Percentiles rank a stretch among this genome's conserved stretches.
Evolutionary conservation across 495 filamentous ascomycete species (phyloP).

Genomic region (Niebla homalea): DNA sequence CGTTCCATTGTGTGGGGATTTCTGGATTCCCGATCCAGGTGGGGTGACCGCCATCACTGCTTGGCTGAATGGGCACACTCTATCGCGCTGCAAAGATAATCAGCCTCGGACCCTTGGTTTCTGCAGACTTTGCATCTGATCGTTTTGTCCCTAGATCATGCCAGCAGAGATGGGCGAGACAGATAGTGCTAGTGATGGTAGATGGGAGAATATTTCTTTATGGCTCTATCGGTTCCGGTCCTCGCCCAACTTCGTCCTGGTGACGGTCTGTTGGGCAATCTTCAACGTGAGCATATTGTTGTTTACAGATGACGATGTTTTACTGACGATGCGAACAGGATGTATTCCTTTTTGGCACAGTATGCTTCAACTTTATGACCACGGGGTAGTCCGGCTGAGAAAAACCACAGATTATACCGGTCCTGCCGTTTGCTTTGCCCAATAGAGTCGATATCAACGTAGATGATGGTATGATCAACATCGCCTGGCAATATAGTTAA

Average conservation of each 20-base stretch:
- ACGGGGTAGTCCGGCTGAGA: background rate
- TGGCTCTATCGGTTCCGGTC: background rate
- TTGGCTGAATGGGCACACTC: too few relatives aligned
- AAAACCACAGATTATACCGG: constrained; percentile 1
- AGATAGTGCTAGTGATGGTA: background rate
- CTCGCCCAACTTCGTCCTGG: constrained; percentile 2
- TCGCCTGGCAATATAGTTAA: background rate
- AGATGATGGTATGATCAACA: background rate
- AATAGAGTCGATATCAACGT: constrained; percentile 3
- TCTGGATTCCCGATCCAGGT: too few relatives aligned
- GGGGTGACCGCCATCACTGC: too few relatives aligned
- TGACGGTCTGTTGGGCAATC: constrained; percentile 4
- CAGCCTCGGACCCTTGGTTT: too few relatives aligned
- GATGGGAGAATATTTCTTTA: background rate
- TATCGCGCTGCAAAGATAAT: too few relatives aligned
- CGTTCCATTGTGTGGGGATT: too few relatives aligned
- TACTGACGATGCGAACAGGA: constrained; percentile 30
- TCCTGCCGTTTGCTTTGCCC: constrained; percentile 6
- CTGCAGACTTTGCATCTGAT: too few relatives aligned
- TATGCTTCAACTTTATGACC: constrained; percentile 47
- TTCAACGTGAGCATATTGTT: constrained; percentile 1
- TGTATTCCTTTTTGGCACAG: constrained; percentile 61
- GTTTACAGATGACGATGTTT: background rate
- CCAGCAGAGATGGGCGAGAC: background rate
- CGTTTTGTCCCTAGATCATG: background rate